These are phyloP conservation scores for Lobosporangium transversale DNA, from an alignment of 192 early-diverging fungal genomes.

Conservation along the genomic window DNA sequence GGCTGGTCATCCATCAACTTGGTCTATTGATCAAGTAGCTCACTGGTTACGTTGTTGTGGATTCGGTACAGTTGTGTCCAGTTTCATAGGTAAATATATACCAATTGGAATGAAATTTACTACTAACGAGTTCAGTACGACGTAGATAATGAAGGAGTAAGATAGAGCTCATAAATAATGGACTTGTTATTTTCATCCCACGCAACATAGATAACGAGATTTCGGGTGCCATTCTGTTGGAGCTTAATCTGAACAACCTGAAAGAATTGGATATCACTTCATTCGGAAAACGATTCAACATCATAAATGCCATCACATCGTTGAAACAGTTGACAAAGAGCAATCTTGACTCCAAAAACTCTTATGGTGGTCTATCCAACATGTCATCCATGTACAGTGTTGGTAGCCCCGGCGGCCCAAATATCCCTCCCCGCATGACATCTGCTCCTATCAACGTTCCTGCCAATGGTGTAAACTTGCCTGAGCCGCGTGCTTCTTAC, in stretches of 20 bases:
- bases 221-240: slow-evolving; percentile 71
- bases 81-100: slow-evolving; percentile 61
- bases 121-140: too few relatives aligned
- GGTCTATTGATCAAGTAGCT: slow-evolving; percentile 68
- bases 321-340: slow-evolving; percentile 57
- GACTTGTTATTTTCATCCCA: neutral
- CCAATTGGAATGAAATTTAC: too few relatives aligned
- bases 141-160: neutral
- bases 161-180: neutral
- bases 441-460: slow-evolving; percentile 16
- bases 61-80: slow-evolving; percentile 53
- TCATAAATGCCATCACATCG: slow-evolving; percentile 70
- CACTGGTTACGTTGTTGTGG: slow-evolving; percentile 67
- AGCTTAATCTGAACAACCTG: slow-evolving; percentile 67
- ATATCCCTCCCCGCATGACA: slow-evolving; percentile 45
- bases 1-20: slow-evolving; percentile 54
- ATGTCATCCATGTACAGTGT: slow-evolving; percentile 21
- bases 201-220: slow-evolving; percentile 68
- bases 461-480: neutral
- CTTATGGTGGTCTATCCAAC: slow-evolving; percentile 14
- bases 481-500: slow-evolving; percentile 20
- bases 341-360: slow-evolving; percentile 8
- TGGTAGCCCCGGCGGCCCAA: slow-evolving; percentile 14
- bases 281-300: slow-evolving; percentile 71
- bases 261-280: slow-evolving; percentile 74